phyloP scores from a whole-genome alignment of 768 basidiomycete genomes.

The Daedaleopsis nitida region DNA sequence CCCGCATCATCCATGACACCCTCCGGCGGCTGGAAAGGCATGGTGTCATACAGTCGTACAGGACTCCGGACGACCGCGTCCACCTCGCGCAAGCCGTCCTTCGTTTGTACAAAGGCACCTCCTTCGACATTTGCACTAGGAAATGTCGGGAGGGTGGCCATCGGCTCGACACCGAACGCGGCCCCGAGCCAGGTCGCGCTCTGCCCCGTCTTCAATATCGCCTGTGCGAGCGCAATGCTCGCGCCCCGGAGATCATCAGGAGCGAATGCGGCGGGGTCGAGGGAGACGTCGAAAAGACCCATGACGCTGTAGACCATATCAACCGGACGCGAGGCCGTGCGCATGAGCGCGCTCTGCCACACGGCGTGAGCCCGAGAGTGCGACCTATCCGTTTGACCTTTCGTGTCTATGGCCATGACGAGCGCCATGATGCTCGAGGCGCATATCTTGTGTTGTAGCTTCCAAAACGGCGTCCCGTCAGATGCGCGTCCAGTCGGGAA shows the following conservation, averaged over 20 bases:
- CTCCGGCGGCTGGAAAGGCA: conserved; percentile 2
- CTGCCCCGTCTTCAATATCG: neutral
- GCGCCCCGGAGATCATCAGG: conserved; percentile 7
- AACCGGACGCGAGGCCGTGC: conserved; percentile 18
- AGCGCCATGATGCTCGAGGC: conserved; percentile 4
- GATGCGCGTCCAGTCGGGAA: neutral
- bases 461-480: too few relatives aligned
- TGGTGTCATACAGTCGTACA: neutral
- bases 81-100: neutral
- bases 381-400: neutral
- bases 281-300: conserved; percentile 15
- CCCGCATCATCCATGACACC: conserved; percentile 8
- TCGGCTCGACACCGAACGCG: neutral
- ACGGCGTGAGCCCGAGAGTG: neutral
- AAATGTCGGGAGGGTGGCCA: conserved; percentile 7
- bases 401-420: neutral
- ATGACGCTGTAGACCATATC: conserved; percentile 19
- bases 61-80: neutral
- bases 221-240: conserved; percentile 1
- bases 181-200: conserved; percentile 15
- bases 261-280: conserved; percentile 2
- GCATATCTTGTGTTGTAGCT: neutral
- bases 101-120: neutral
- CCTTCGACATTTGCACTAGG: neutral
- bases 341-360: conserved; percentile 16